phyloP scores from a whole-genome alignment of 2,329 filamentous ascomycete genomes.

The Penicillium sp. region DNA sequence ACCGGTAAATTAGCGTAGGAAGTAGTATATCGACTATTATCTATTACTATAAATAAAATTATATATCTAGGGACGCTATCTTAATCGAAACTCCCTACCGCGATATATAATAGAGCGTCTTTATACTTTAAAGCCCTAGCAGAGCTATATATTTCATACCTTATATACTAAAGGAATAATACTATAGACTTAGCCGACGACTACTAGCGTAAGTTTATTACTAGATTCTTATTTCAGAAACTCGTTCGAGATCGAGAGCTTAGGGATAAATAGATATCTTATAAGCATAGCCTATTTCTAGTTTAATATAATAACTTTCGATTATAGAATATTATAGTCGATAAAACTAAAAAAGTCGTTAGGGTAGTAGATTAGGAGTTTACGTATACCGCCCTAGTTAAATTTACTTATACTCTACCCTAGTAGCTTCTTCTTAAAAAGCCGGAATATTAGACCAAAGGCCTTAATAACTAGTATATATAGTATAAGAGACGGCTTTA shows the following conservation, averaged over 20 bases:
- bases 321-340: conserved; percentile 17
- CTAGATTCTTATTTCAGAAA: conserved; percentile 24
- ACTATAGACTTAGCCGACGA: conserved; percentile 30
- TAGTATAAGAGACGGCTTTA: conserved; percentile 13
- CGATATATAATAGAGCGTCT: conserved; percentile 31
- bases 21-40: conserved; percentile 38
- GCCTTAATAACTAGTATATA: conserved; percentile 19
- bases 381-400: conserved; percentile 19
- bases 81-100: conserved; percentile 15
- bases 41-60: conserved; percentile 46
- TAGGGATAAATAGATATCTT: conserved; percentile 10
- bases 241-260: conserved; percentile 14
- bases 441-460: conserved; percentile 23
- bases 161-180: conserved; percentile 43
- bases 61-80: conserved; percentile 27
- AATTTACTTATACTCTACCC: conserved; percentile 22
- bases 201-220: conserved; percentile 24
- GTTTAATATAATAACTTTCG: conserved; percentile 27
- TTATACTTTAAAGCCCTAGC: conserved; percentile 44
- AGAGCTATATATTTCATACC: conserved; percentile 45
- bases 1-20: conserved; percentile 20
- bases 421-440: conserved; percentile 26
- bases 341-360: conserved; percentile 10
- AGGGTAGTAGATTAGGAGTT: conserved; percentile 29
- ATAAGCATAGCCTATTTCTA: conserved; percentile 26